Evolutionary conservation across 768 basidiomycete species (phyloP), one percentile per base, ranked within the genome.

Genomic region (Amanita muscaria): DNA sequence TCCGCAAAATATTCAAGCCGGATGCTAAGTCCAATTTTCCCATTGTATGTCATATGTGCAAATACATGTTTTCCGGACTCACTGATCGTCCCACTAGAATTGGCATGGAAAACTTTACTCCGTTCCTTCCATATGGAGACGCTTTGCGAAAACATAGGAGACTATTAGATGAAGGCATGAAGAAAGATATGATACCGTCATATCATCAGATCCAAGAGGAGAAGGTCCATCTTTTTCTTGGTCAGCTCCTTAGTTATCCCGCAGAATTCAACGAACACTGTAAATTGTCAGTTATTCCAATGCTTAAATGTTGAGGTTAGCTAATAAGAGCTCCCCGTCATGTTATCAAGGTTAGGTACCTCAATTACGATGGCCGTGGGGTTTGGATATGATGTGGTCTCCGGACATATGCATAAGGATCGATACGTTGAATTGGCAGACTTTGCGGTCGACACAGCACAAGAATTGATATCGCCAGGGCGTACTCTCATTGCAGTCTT

Each of bases 1-100:
- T 53, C 49, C 2, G 46, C 36, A 2, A 37, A 42, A 5, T 53
- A 53, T 30, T 60, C 57, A 3, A 56, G 57, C 47, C 51, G 59
- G 1, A 57, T 59, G 3, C 6, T 19, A 3, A 8, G 51, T n/a
- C 41, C 49, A 10, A 49, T 60, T 34, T 24, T 55, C 4, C 48
- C 56, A 24, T 27, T 58, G 57, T 58, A 24, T 4, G 46, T 41
- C 4, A 39, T 37, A 31, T 15, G 36, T 44, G 40, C 25, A 5
- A 8, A 3, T 3, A 11, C 7, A n/a, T 15, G 5, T 5, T 14
- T 7, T 19, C 12, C 27, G 6, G 27, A 29, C 27, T 29, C 6
- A 12, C 12, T 29, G 2, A 29, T 15, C 9, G 7, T 30, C 5
- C 19, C 5, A n/a, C 19, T 30, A 41, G 40, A 12, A 4, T 41